phyloP scores from a whole-genome alignment of 768 basidiomycete genomes.

The Leccinum subgranulosum region DNA sequence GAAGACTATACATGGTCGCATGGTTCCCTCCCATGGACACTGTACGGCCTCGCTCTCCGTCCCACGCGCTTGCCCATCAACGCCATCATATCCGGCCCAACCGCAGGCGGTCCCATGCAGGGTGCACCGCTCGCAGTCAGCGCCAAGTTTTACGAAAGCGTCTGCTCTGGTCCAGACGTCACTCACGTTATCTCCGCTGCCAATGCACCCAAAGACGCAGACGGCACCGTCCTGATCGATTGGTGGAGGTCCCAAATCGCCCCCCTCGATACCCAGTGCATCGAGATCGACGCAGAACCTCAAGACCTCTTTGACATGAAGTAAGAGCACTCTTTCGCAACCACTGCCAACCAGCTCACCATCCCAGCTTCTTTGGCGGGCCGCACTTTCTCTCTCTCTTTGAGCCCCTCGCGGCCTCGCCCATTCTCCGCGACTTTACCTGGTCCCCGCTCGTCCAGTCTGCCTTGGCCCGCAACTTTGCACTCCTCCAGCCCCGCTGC shows the following conservation, averaged over 20 bases:
- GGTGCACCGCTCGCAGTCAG: conserved; percentile 40
- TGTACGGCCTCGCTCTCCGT: conserved; percentile 53
- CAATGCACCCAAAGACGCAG: conserved; percentile 35
- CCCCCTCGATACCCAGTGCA: conserved; percentile 36
- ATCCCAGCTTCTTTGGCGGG: conserved; percentile 43
- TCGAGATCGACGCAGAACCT: conserved; percentile 41
- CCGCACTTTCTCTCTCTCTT: conserved; percentile 41
- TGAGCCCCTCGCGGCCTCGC: conserved; percentile 42
- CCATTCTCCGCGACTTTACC: conserved; percentile 46
- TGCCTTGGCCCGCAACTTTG: conserved; percentile 49
- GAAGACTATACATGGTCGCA: conserved; percentile 64
- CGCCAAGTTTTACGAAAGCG: conserved; percentile 45
- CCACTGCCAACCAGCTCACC: neutral
- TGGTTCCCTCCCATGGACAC: conserved; percentile 47
- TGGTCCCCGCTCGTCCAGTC: conserved; percentile 53
- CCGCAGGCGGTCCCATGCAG: conserved; percentile 45
- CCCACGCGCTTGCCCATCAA: conserved; percentile 54
- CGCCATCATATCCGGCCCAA: conserved; percentile 55
- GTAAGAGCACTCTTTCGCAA: conserved; percentile 35
- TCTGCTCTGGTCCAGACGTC: conserved; percentile 40
- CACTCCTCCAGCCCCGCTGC: conserved; percentile 36
- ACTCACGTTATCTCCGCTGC: conserved; percentile 33
- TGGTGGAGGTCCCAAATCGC: conserved; percentile 49
- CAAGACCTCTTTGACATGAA: conserved; percentile 45
- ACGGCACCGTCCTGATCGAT: conserved; percentile 42